Percentiles rank a stretch among this genome's conserved stretches.
These are phyloP conservation scores for Sparassis latifolia DNA, from an alignment of 1,284 basidiomycete species.

Conservation along the genomic window DNA sequence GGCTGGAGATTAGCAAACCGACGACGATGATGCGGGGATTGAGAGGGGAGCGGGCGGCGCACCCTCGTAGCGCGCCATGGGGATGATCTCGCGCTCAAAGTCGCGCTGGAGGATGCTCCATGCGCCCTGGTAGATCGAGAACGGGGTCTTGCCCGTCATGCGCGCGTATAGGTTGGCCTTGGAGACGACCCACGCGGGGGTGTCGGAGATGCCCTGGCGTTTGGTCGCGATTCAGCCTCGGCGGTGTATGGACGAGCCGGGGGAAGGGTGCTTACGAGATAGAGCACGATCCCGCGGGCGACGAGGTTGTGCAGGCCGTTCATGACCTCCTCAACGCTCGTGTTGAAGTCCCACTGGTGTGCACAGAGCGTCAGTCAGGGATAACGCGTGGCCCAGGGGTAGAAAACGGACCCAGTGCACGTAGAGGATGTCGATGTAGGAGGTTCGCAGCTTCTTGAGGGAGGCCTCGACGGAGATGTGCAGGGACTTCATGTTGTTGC, in stretches of 20 bases:
- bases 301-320: constrained; percentile 31
- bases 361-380: no score
- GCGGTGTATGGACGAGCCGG: constrained; percentile 54
- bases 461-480: constrained; percentile 35
- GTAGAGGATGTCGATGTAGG: no score
- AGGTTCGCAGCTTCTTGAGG: no score
- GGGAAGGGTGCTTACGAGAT: constrained; percentile 34
- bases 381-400: no score
- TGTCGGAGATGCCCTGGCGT: constrained; percentile 40
- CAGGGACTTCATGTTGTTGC: constrained; percentile 37
- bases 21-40: no score
- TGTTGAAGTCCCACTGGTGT: constrained; percentile 20
- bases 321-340: constrained; percentile 49
- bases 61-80: no score
- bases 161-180: constrained; percentile 43
- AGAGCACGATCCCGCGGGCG: constrained; percentile 29
- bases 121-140: constrained; percentile 30
- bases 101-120: no score
- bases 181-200: constrained; percentile 50
- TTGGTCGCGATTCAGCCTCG: constrained; percentile 44
- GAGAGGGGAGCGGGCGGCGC: no score
- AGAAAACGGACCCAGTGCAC: no score
- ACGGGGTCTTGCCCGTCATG: constrained; percentile 53
- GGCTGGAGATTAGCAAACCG: no score
- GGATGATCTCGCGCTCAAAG: no score